These are phyloP conservation scores for Microsporum audouinii DNA, from an alignment of 2,329 filamentous ascomycete species.

Conservation along the genomic window DNA sequence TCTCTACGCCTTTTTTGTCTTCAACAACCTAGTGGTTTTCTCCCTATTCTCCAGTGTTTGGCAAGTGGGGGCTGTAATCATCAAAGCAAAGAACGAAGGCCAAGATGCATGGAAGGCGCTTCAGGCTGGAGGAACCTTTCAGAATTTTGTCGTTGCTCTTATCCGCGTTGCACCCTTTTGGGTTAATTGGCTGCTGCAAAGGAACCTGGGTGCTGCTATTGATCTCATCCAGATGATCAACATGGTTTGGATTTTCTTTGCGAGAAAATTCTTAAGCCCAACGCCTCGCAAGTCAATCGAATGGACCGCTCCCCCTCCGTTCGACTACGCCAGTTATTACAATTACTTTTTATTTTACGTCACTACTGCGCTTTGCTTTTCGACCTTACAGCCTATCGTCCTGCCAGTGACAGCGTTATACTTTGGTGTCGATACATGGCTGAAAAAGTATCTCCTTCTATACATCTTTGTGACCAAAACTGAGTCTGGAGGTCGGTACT, in stretches of 20 bases:
- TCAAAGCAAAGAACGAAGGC: conserved; percentile 46
- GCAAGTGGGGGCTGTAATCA: conserved; percentile 56
- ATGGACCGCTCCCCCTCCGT: conserved; percentile 78
- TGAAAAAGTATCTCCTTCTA: conserved; percentile 91
- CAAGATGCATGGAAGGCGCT: conserved; percentile 59
- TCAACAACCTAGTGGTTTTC: conserved; percentile 94
- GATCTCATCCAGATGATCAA: conserved; percentile 85
- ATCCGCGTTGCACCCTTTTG: conserved; percentile 81
- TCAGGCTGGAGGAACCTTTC: conserved; percentile 49
- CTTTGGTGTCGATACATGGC: conserved; percentile 71
- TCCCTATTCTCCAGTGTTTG: conserved; percentile 80
- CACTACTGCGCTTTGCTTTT: conserved; percentile 77
- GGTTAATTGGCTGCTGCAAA: conserved; percentile 86
- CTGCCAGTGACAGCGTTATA: conserved; percentile 79
- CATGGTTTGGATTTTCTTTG: conserved; percentile 71
- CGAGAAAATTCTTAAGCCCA: conserved; percentile 71
- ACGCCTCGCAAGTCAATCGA: conserved; percentile 88
- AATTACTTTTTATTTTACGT: conserved; percentile 95
- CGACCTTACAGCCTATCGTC: conserved; percentile 74
- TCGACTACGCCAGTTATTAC: conserved; percentile 95
- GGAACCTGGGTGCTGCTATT: conserved; percentile 84
- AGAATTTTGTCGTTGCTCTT: conserved; percentile 58
- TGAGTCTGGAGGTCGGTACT: conserved; percentile 86
- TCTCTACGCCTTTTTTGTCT: conserved; percentile 89
- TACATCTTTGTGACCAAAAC: conserved; percentile 96